A percentile compares a stretch with the other conserved stretches of the same genome.
Conservation (phyloP, 495 filamentous ascomycete species). For the Saxophila tyrrhenica region DNA sequence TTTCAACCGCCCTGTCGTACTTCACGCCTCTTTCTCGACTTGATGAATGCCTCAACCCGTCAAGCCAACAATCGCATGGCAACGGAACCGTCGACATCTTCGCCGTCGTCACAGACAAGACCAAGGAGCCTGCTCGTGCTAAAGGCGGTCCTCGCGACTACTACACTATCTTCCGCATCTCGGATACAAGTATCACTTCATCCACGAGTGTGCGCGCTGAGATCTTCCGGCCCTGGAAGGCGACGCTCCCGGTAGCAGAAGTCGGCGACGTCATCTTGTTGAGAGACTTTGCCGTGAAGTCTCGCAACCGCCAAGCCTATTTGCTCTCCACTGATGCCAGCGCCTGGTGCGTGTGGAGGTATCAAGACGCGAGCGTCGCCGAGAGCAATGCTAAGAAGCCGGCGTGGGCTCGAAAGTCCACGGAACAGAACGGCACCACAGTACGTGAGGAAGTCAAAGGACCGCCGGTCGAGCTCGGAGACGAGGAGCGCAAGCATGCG, state of each 20-base stretch:
- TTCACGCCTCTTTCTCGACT: constrained; percentile 59
- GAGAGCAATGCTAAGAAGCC: constrained; percentile 4
- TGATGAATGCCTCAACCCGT: constrained; percentile 22
- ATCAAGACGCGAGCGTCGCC: background rate
- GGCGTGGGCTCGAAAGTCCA: constrained; percentile 22
- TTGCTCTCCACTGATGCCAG: constrained; percentile 35
- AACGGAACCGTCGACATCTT: constrained; percentile 46
- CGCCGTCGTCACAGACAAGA: constrained; percentile 50
- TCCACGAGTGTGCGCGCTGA: constrained; percentile 38
- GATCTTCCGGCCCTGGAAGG: constrained; percentile 63
- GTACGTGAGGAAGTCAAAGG: constrained; percentile 43
- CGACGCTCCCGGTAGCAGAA: constrained; percentile 53
- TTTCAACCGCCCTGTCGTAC: constrained; percentile 54
- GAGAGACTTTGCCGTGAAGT: constrained; percentile 56
- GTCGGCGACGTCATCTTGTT: constrained; percentile 70
- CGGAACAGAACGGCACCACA: constrained; percentile 1
- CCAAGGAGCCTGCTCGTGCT: constrained; percentile 45
- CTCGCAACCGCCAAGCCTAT: constrained; percentile 38
- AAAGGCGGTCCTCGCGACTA: constrained; percentile 59
- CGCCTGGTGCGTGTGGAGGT: constrained; percentile 32
- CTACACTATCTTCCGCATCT: constrained; percentile 54
- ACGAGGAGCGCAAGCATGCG: constrained; percentile 48
- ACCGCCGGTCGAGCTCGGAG: constrained; percentile 53
- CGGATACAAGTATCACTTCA: constrained; percentile 37
- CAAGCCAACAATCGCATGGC: constrained; percentile 16